Evolutionary conservation across 1,284 basidiomycete genomes (phyloP).

Genomic region (Puccinia hordei): DNA sequence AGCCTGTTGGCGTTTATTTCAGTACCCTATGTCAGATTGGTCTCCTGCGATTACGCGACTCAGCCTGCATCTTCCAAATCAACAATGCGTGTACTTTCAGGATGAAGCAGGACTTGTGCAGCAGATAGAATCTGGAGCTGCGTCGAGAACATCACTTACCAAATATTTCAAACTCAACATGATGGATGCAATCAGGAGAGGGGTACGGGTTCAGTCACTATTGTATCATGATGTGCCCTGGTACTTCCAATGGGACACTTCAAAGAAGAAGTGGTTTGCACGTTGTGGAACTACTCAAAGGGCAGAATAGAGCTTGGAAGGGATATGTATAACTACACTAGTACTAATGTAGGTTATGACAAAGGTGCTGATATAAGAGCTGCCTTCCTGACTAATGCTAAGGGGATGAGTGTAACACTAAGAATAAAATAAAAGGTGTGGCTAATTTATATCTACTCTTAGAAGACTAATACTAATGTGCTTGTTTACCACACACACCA

Average conservation of each 20-base stretch:
- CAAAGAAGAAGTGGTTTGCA: neutral
- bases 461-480: too few relatives aligned
- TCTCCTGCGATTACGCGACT: neutral
- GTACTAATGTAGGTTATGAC: too few relatives aligned
- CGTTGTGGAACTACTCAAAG: too few relatives aligned
- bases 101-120: neutral
- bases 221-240: neutral
- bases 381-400: too few relatives aligned
- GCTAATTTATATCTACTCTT: too few relatives aligned
- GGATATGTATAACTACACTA: too few relatives aligned
- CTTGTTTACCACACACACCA: too few relatives aligned
- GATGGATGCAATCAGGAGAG: neutral
- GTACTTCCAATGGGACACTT: neutral
- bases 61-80: neutral
- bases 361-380: too few relatives aligned
- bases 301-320: too few relatives aligned
- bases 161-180: constrained; percentile 4
- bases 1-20: neutral
- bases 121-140: neutral
- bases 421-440: too few relatives aligned
- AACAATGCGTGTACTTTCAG: neutral
- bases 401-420: too few relatives aligned
- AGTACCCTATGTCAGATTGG: neutral
- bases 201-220: neutral
- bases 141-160: neutral